Conservation (phyloP, 371 early-diverging fungal genomes). For the Mortierella sp. region DNA sequence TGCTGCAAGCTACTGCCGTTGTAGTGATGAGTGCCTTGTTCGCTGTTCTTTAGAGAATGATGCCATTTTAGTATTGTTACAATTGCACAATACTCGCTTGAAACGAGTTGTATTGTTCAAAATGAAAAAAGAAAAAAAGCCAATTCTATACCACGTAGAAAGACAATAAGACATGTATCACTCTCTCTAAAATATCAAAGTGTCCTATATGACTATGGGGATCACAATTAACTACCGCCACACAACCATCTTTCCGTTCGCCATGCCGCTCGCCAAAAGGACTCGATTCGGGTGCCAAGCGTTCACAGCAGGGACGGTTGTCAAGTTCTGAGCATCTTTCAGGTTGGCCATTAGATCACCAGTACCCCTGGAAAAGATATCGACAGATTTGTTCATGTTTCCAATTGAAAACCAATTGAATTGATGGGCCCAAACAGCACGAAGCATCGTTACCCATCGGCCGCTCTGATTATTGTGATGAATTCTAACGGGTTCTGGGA, state of each 20-base stretch:
- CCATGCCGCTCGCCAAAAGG: slow-evolving; percentile 63
- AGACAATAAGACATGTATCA: too few relatives aligned
- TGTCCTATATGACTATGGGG: background rate
- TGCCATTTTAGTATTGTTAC: too few relatives aligned
- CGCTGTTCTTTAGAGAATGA: background rate
- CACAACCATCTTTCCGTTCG: slow-evolving; percentile 61
- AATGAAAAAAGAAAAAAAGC: background rate
- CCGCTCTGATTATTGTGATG: slow-evolving; percentile 80
- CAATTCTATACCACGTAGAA: too few relatives aligned
- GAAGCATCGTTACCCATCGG: slow-evolving; percentile 82
- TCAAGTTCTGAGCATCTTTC: slow-evolving; percentile 66
- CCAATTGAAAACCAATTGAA: slow-evolving; percentile 72
- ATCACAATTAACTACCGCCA: slow-evolving; percentile 51
- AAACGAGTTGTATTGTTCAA: too few relatives aligned
- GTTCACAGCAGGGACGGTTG: slow-evolving; percentile 77
- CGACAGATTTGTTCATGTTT: slow-evolving; percentile 77
- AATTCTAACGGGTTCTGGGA: slow-evolving; percentile 60
- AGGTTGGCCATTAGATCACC: slow-evolving; percentile 65
- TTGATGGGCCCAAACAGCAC: slow-evolving; percentile 77
- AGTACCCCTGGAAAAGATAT: slow-evolving; percentile 72
- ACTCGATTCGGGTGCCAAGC: slow-evolving; percentile 72
- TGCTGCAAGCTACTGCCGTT: background rate
- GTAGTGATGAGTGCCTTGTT: background rate
- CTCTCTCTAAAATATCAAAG: background rate
- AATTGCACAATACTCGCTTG: too few relatives aligned